Base-by-base conservation (phyloP, 2,329 filamentous ascomycete species). In the Aspergillus chevalieri region DNA sequence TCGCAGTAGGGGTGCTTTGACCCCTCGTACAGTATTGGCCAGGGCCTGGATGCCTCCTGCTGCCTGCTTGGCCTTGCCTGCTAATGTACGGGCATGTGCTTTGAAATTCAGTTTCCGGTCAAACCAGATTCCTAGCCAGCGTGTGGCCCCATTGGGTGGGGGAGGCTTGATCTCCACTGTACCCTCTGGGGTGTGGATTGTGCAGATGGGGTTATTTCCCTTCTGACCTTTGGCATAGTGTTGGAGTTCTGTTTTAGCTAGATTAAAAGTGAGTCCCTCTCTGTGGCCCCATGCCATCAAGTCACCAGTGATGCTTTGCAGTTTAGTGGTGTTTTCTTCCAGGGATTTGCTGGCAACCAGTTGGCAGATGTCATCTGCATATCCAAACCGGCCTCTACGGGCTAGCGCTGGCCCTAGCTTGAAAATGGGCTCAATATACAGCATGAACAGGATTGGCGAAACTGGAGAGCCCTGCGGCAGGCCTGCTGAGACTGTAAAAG, bases 361-460 rank as follows among this genome's bases (percentile, higher is more conserved):
- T 9, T 28, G n/a, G 26, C 22, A 24, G 10, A 28, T 28, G 6
- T 44, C 42, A 44, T 44, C 42, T 15, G 46, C 22, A 26, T 42
- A 47, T 2, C 46, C 34, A 43, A 47, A 47, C 4, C 46, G 26
- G 1, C 34, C 30, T 33, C 6, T 6, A 7, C 15, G 34, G 17
- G 46, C 24, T 9, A 12, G 8, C 4, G 15, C 21, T 17, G 14
- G 15, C 4, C 36, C 46, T 17, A 47, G 8, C 34, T 6, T 10
- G 46, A 47, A 47, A 1, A 47, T 12, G 2, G 46, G 46, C 6
- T 12, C 46, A 14, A 42, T 24, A 19, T 42, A 47, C 4, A 47
- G 46, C 34, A 47, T 47, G 21, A 47, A 47, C n/a, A 47, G 36
- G n/a, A 47, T 42, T 26, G 34, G 46, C 10, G 36, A 47, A 6